Evolutionary conservation across 176 grass and related monocot species (phyloP).

Genomic region (Oryza officinalis): DNA sequence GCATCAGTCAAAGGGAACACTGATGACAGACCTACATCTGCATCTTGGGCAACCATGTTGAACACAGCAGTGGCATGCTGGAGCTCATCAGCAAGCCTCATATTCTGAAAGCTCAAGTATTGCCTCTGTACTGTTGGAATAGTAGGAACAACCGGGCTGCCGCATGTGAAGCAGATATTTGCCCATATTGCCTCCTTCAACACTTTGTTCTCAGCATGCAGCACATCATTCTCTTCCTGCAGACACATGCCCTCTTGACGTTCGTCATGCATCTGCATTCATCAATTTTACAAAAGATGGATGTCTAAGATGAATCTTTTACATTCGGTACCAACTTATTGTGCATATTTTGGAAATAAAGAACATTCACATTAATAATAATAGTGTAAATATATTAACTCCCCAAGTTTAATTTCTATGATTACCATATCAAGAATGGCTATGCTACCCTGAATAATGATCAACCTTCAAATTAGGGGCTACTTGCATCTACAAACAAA

Average conservation of each 20-base stretch:
- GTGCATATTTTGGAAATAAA: too few relatives aligned
- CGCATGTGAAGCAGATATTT: background rate
- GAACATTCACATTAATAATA: too few relatives aligned
- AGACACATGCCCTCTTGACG: background rate
- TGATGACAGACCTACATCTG: background rate
- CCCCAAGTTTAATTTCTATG: too few relatives aligned
- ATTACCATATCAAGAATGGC: too few relatives aligned
- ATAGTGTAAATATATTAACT: too few relatives aligned
- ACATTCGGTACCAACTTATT: too few relatives aligned
- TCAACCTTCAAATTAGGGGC: too few relatives aligned
- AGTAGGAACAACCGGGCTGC: background rate
- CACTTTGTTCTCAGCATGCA: background rate
- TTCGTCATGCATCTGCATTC: background rate
- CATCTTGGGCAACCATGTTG: background rate
- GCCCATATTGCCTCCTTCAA: background rate
- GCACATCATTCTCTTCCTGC: background rate
- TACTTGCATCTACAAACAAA: too few relatives aligned
- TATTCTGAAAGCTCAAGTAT: background rate
- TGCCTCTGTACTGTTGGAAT: background rate
- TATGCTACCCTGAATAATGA: too few relatives aligned
- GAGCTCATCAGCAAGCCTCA: background rate
- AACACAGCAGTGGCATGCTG: background rate
- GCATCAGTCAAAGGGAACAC: too few relatives aligned
- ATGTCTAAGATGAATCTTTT: background rate
- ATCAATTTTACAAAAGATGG: background rate